Conservation (phyloP, 129 eudicot genomes). For the Kitagawia praeruptora region DNA sequence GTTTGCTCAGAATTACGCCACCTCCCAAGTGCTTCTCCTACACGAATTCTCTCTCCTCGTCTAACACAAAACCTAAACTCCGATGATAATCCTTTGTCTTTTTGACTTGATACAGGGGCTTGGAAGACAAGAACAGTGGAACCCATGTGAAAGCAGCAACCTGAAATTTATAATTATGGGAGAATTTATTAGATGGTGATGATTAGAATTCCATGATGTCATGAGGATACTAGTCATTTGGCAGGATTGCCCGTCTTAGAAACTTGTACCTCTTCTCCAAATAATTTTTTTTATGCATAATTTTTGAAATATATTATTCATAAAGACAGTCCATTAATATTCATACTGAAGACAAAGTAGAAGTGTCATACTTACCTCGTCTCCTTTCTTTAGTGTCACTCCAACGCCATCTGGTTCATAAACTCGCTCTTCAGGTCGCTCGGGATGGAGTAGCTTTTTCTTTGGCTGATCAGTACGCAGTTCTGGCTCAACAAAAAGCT, state of each 20-base stretch:
- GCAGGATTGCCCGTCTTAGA: not conserved
- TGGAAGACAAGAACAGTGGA: slow-evolving; percentile 90
- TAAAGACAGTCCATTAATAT: not conserved
- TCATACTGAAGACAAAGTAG: not conserved
- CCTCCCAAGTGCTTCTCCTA: slow-evolving; percentile 89
- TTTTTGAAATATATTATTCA: not conserved
- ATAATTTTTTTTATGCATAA: not conserved
- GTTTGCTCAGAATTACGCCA: slow-evolving; percentile 30
- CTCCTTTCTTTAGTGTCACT: slow-evolving; percentile 71
- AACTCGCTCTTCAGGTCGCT: slow-evolving; percentile 61
- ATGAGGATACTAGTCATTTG: not conserved
- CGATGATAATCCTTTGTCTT: slow-evolving; percentile 28
- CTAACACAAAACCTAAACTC: slow-evolving; percentile 66
- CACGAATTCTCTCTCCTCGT: slow-evolving; percentile 68
- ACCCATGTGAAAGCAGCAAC: slow-evolving; percentile 95
- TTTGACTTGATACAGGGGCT: slow-evolving; percentile 46
- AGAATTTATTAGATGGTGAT: not conserved
- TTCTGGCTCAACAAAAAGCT: slow-evolving; percentile 80
- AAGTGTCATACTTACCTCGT: slow-evolving; percentile 49
- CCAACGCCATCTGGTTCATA: slow-evolving; percentile 70
- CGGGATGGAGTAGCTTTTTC: slow-evolving; percentile 66
- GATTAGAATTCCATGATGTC: not conserved
- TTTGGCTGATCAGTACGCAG: slow-evolving; percentile 64
- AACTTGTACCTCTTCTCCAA: not conserved
- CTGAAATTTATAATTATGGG: slow-evolving; percentile 26